These are phyloP conservation scores for Tetrahymena thermophila DNA, from an alignment of 73 alveolate species.

Conservation along the genomic window DNA sequence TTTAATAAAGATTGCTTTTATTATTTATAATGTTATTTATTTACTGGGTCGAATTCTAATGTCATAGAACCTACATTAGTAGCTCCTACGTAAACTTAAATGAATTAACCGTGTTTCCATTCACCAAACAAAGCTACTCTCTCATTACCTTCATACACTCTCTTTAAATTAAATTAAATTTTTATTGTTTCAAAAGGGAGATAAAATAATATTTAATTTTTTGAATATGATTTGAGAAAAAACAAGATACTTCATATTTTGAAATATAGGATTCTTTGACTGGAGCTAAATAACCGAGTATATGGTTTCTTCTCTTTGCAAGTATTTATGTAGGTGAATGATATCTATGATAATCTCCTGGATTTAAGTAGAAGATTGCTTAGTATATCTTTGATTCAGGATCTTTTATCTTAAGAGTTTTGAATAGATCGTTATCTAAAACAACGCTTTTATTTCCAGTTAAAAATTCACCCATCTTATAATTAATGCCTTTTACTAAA, in stretches of 20 bases:
- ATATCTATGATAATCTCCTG: constrained; percentile 83
- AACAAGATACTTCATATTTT: constrained; percentile 15
- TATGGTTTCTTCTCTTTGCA: constrained; percentile 62
- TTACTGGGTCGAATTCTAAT: constrained; percentile 46
- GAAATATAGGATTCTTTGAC: constrained; percentile 60
- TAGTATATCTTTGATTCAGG: constrained; percentile 24
- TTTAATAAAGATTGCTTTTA: neutral
- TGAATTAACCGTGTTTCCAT: constrained; percentile 70
- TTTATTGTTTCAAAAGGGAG: too few relatives aligned
- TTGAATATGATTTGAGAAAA: too few relatives aligned
- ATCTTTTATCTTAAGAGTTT: neutral
- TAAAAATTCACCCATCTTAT: constrained; percentile 52
- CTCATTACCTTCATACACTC: constrained; percentile 62
- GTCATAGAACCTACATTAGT: constrained; percentile 74
- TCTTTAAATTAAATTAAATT: neutral
- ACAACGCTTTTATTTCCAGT: constrained; percentile 32
- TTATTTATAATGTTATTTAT: neutral
- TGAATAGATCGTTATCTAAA: constrained; percentile 12
- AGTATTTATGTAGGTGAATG: constrained; percentile 68
- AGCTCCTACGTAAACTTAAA: constrained; percentile 68
- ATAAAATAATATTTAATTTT: too few relatives aligned
- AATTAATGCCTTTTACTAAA: constrained; percentile 44
- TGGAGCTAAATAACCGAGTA: constrained; percentile 69
- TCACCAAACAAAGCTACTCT: constrained; percentile 77
- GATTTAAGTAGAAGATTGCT: constrained; percentile 62